Evolutionary conservation across 2,329 filamentous ascomycete species (phyloP), one percentile per base, ranked within the genome.

Genomic region (Aspergillus pseudoviridinutans): DNA sequence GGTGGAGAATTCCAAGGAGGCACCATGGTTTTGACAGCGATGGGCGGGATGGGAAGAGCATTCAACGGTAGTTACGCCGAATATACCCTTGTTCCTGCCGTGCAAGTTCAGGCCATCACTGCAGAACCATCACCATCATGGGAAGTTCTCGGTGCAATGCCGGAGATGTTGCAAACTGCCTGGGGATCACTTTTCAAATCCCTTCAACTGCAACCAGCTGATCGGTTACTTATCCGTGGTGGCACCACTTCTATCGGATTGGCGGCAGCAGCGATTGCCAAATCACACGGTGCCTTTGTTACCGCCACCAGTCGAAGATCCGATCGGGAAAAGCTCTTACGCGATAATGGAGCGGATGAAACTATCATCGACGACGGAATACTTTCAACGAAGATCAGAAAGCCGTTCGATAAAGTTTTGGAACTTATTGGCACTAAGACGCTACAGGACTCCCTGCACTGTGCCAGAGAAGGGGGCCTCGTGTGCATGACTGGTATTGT

Each of bases 1-100:
- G 67, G 64, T 9, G 67, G 66, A 25, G 66, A 74, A 44, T 64
- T 78, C 27, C 50, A 58, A 1, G 28, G 66, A 10, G 76, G 75
- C 17, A 67, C 57, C 22, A 65, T 66, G 24, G 76, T 78, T 5
- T 69, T 69, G 7, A 71, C 65, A 17, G 58, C 78, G 12, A 79
- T 79, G 78, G 77, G 78, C 10, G 77, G 77, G 1, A 61, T 79
- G 50, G 78, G 78, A 1, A 65, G 76, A 4, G 77, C 56, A 20
- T 64, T 67, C 10, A 67, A 68, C 2, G 77, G 77, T 3, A 65
- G 71, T 2, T 80, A 79, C 62, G 76, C 68, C 20, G 68, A 78
- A 56, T 78, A 69, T 57, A 71, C 72, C 5, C 62, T 64, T 32
- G 72, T 70, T 3, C 66, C 66, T 9, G 65, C 68, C 10, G 61